Percentiles rank a stretch among this genome's conserved stretches.
phyloP scores from a whole-genome alignment of 345 rosid genomes.

The Carallia pectinifolia region DNA sequence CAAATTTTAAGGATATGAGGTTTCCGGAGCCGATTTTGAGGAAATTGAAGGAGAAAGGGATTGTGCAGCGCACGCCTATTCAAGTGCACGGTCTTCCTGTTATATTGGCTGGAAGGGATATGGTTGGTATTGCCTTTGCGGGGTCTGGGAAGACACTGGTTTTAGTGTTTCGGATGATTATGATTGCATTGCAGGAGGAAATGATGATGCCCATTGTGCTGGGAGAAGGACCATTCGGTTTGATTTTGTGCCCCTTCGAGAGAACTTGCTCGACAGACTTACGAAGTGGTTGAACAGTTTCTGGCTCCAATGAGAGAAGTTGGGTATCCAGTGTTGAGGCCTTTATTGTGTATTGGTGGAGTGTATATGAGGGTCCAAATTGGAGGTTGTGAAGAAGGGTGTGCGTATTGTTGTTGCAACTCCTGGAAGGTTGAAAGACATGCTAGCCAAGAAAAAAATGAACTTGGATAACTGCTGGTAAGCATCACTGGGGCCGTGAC shows the following conservation, averaged over 20 bases:
- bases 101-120: constrained; percentile 72
- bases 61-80: constrained; percentile 89
- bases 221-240: constrained; percentile 86
- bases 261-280: constrained; percentile 91
- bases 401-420: constrained; percentile 95
- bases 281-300: constrained; percentile 82
- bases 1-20: constrained; percentile 83
- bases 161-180: constrained; percentile 82
- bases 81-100: constrained; percentile 98
- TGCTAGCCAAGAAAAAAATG: constrained; percentile 95
- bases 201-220: constrained; percentile 80
- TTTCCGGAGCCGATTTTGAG: constrained; percentile 67
- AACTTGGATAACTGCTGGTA: constrained; percentile 90
- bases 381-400: constrained; percentile 82
- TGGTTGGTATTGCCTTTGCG: constrained; percentile 93
- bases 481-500: neutral
- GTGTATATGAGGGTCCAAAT: constrained; percentile 87
- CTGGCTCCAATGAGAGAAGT: constrained; percentile 52
- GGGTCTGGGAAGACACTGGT: constrained; percentile 91
- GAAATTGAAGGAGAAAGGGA: constrained; percentile 72
- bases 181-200: constrained; percentile 91
- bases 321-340: constrained; percentile 73
- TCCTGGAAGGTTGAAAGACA: constrained; percentile 91
- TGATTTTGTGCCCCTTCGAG: constrained; percentile 83
- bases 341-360: constrained; percentile 86